phyloP scores from a whole-genome alignment of 78 protist genomes.

The Protostelium mycophagum region DNA sequence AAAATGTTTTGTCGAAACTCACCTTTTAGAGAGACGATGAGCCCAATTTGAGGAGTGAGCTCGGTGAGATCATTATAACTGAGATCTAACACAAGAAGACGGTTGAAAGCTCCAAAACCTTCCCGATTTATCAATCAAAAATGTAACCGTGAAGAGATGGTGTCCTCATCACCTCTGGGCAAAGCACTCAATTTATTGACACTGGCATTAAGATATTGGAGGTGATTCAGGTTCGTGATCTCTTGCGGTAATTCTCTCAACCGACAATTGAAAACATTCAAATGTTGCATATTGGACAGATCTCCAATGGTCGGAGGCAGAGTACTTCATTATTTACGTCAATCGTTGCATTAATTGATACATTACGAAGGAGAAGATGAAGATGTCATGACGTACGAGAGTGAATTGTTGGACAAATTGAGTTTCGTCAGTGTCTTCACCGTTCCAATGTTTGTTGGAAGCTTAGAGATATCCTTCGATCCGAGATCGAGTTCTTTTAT shows the following conservation, averaged over 20 bases:
- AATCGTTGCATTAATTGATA: not conserved
- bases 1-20: too few species aligned
- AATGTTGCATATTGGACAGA: constrained; percentile 6
- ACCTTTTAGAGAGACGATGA: constrained; percentile 34
- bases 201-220: constrained; percentile 38
- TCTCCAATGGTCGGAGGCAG: constrained; percentile 18
- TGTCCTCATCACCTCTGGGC: constrained; percentile 27
- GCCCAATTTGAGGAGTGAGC: constrained; percentile 48
- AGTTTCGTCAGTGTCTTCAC: constrained; percentile 22
- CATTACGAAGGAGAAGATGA: constrained; percentile 40
- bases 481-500: constrained; percentile 30
- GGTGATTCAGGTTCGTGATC: constrained; percentile 22
- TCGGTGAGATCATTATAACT: constrained; percentile 45
- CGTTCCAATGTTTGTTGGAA: constrained; percentile 36
- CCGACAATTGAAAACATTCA: constrained; percentile 34
- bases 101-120: constrained; percentile 55
- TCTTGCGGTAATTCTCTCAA: constrained; percentile 49
- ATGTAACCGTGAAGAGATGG: too few species aligned
- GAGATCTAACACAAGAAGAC: constrained; percentile 41
- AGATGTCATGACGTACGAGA: constrained; percentile 3
- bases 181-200: constrained; percentile 36
- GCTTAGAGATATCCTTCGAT: constrained; percentile 26
- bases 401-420: constrained; percentile 22
- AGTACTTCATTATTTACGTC: not conserved
- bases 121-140: too few species aligned